Evolutionary conservation across 306 rosid genomes (phyloP), one percentile per base, ranked within the genome.

Genomic region (Prosopis cineraria): DNA sequence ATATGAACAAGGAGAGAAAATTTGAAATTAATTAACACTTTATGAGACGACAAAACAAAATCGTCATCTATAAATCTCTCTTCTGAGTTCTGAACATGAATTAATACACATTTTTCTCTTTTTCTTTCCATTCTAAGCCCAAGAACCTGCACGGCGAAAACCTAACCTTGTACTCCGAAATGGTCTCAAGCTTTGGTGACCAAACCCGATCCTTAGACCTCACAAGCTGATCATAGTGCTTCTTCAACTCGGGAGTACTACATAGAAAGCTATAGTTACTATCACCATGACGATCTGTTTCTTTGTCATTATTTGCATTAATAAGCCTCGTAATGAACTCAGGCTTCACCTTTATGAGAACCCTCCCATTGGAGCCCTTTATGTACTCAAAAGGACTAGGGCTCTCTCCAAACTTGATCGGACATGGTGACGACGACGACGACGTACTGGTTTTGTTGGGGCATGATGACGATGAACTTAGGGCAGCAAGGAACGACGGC

Each of bases 101-200:
- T 59, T 74, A 74, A 25, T 25, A 33, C 58, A 52, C 34, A 76
- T 13, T 72, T 67, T 81, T 84, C 68, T 92, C 92, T 78, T 84
- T 89, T 59, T 79, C 85, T 84, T 87, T 92, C 88, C 91, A 81
- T 40, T 89, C 85, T 12, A 91, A 67, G 43, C 90, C 91, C 47
- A 93, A 73, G 75, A 88, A 85, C 31, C 88, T 88, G 69, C 93
- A 88, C 3, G 98, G 98, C 33, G 72, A 95, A 34, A 83, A 82
- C 89, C 93, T 91, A 84, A 88, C 67, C 81, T 82, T 95, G 69
- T 88, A 78, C 74, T 95, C 98, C 0, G 97, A 88, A 63, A 95
- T 95, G 34, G 96, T 91, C 73, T 92, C 98, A 80, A 95, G 96
- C 80, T 91, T 91, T 7, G 98, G 98, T 17, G 97, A 95, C 98